Evolutionary conservation across 2,329 filamentous ascomycete species (phyloP).

Genomic region (Talaromyces sp.): DNA sequence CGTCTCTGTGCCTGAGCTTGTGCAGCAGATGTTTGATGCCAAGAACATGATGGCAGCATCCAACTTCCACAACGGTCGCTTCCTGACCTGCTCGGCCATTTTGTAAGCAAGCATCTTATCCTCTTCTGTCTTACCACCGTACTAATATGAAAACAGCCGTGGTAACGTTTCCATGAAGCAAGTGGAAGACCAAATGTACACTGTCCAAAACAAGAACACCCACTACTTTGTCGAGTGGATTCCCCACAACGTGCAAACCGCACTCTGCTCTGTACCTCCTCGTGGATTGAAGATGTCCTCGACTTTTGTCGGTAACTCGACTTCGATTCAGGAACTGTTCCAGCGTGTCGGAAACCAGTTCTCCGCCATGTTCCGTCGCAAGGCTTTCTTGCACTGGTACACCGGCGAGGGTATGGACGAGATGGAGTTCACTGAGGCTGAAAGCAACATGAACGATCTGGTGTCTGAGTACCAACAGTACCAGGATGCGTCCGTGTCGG

Average conservation of each 20-base stretch:
- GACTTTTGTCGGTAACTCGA: slow-evolving; percentile 98
- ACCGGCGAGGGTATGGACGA: slow-evolving; percentile 99
- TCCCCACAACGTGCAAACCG: slow-evolving; percentile 99
- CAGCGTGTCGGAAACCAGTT: slow-evolving; percentile 99
- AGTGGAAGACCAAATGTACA: slow-evolving; percentile 99
- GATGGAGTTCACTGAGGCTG: slow-evolving; percentile 99
- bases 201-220: slow-evolving; percentile 99
- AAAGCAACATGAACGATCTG: slow-evolving; percentile 99
- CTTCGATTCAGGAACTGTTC: slow-evolving; percentile 99
- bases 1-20: slow-evolving; percentile 94
- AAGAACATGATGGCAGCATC: slow-evolving; percentile 99
- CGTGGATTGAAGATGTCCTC: slow-evolving; percentile 98
- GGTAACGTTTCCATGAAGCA: slow-evolving; percentile 99
- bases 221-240: slow-evolving; percentile 99
- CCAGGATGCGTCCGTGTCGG: slow-evolving; percentile 96
- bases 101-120: slow-evolving; percentile 53
- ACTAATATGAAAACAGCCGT: slow-evolving; percentile 56
- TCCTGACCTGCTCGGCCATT: slow-evolving; percentile 98
- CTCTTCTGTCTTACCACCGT: slow-evolving; percentile 9
- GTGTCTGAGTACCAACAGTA: slow-evolving; percentile 99
- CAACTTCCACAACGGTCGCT: slow-evolving; percentile 99
- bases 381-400: slow-evolving; percentile 99
- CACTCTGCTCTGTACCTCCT: slow-evolving; percentile 96
- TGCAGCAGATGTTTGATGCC: slow-evolving; percentile 99
- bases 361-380: slow-evolving; percentile 99